Base-by-base conservation (phyloP, 2,329 filamentous ascomycete species). In the Fusarium sp. region DNA sequence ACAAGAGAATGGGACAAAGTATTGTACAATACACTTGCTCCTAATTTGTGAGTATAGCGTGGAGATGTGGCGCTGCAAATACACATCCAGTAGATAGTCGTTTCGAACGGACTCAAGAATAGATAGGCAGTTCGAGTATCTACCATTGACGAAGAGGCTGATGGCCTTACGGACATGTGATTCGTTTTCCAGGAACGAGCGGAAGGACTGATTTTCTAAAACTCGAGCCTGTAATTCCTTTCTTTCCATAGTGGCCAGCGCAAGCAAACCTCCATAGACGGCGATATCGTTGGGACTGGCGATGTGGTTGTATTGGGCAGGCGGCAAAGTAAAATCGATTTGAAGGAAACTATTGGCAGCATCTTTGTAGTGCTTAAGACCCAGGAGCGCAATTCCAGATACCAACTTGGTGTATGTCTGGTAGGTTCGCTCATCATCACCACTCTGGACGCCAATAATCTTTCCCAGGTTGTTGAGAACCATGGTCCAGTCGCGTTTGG, bases 141-240 rank as follows among this genome's bases (percentile, higher is more conserved):
- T 92, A 63, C 93, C 93, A 71, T 92, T 93, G 72, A 95, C 93
- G 81, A 97, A 99, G 76, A 93, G 90, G 9, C 88, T 88, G 71
- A 99, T 92, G 14, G 96, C 95, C 60, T 94, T 94, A 67, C 96
- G 92, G 65, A 99, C 92, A 74, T 98, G 95, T 5, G 95, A 94
- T 79, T 98, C 96, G 1, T 96, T 85, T 77, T 98, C 96, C 15
- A 99, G 86, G 76, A 96, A 97, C 45, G 87, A 88, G 52, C 96
- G 91, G 82, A 99, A 99, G 13, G 85, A 83, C 33, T 83, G 82
- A 75, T 93, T 97, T 37, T 96, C 92, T 1, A 99, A 86, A 4
- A 98, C 93, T 8, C 84, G 83, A 7, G 80, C 82, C 77, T 96
- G 91, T 22, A 99, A 84, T 64, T 93, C 89, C 9, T 84, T 82